A percentile compares a stretch with the other conserved stretches of the same genome.
Conservation (phyloP, 768 basidiomycete genomes). For the Pulveroboletus sp. region DNA sequence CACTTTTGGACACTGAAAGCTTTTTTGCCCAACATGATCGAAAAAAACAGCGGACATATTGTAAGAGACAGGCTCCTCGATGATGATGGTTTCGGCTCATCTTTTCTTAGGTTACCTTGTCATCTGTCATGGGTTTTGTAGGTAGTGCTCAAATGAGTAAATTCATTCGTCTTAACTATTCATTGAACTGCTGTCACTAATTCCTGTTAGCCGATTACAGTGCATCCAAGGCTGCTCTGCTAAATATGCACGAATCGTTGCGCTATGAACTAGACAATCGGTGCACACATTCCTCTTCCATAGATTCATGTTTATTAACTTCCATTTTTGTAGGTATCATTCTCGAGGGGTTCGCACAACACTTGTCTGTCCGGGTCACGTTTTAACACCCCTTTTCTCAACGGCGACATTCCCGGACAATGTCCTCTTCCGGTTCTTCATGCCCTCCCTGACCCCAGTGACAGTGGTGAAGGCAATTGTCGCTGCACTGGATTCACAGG, state of each 20-base stretch:
- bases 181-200: constrained; percentile 6
- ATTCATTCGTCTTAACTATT: constrained; percentile 27
- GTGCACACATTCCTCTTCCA: constrained; percentile 35
- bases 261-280: constrained; percentile 83
- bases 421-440: constrained; percentile 64
- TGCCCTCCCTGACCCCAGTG: constrained; percentile 71
- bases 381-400: constrained; percentile 78
- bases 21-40: constrained; percentile 88
- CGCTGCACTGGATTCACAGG: constrained; percentile 74
- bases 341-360: constrained; percentile 84
- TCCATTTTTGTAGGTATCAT: constrained; percentile 48
- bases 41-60: constrained; percentile 77
- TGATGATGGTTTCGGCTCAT: constrained; percentile 8
- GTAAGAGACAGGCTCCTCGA: constrained; percentile 40
- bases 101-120: constrained; percentile 61
- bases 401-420: constrained; percentile 48
- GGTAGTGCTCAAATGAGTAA: constrained; percentile 76
- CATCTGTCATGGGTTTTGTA: constrained; percentile 71
- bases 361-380: constrained; percentile 77
- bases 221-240: constrained; percentile 89
- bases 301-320: background rate
- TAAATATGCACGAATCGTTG: constrained; percentile 79
- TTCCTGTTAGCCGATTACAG: constrained; percentile 73
- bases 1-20: constrained; percentile 93
- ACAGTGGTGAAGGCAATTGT: constrained; percentile 81